Base-by-base conservation (phyloP, 2,329 filamentous ascomycete genomes). In the Aspergillus piperis region DNA sequence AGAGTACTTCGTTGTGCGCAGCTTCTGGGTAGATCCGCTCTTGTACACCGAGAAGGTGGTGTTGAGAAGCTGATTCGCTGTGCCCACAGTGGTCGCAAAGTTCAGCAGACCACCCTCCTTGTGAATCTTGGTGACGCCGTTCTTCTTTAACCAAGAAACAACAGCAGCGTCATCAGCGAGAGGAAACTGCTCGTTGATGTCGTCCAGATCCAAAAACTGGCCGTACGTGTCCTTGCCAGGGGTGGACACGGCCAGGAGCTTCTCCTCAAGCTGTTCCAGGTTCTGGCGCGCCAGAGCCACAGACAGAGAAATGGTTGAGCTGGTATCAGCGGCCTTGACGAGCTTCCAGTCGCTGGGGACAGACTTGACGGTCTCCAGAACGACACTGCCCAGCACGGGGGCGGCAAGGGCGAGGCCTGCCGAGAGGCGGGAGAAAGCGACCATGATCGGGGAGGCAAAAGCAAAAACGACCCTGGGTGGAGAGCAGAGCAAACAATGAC, bases 211-310 rank as follows among this genome's bases (percentile, higher is more conserved):
- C 62, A 82, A 76, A 67, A 83, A 82, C 58, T 82, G 69, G 21
- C 83, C 83, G 64, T 85, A 84, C 13, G 73, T 71, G 4, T 75
- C 64, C 62, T 79, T 73, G 7, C 76, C 76, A 2, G 83, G 83
- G 0, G 81, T 82, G 19, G 82, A 82, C 21, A 81, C 70, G 5
- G 75, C 71, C 38, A 73, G 63, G 41, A 81, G 70, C 27, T 70
- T 71, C 30, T 74, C 69, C 65, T 80, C 75, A 10, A 81, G 73
- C 39, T 72, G 70, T 27, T 76, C 72, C 3, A 75, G 66, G 62
- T 71, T 74, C 63, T 66, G 62, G 44, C 64, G 63, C 8, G 56
- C 62, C 50, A 72, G 54, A 3, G 67, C 69, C 54, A 70, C 67
- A n/a, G 66, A 68, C 36, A 70, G 60, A 6, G 52, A 42, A 6